Conservation (phyloP, 306 rosid genomes). For the Amphicarpaea edgeworthii region DNA sequence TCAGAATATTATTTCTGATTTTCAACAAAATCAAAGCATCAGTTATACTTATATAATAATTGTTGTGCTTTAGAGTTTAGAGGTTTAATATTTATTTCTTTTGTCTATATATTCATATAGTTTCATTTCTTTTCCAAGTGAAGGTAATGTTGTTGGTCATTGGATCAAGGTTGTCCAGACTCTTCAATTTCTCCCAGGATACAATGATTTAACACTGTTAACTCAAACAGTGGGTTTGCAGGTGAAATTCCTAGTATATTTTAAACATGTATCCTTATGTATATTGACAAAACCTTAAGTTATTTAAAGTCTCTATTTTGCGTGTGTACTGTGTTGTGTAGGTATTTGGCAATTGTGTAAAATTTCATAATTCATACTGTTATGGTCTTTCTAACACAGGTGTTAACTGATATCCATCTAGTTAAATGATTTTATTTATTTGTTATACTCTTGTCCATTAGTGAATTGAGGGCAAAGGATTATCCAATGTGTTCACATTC, state of each 20-base stretch:
- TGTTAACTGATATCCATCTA: not conserved
- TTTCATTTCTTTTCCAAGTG: conserved; percentile 49
- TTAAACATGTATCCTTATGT: conserved; percentile 30
- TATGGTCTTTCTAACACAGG: not conserved
- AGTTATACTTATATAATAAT: conserved; percentile 26
- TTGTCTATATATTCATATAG: conserved; percentile 27
- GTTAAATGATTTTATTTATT: not conserved
- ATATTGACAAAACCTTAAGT: conserved; percentile 31
- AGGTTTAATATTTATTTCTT: conserved; percentile 26
- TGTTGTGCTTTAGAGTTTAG: conserved; percentile 29
- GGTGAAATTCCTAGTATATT: conserved; percentile 60
- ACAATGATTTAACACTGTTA: conserved; percentile 74
- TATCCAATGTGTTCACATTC: conserved; percentile 19
- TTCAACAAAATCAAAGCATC: conserved; percentile 31
- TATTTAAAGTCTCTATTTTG: not conserved
- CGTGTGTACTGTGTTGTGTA: not conserved
- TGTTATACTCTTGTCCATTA: no score
- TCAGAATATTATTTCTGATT: no score
- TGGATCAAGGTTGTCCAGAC: conserved; percentile 85
- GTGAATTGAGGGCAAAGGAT: conserved; percentile 10
- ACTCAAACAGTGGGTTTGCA: conserved; percentile 90
- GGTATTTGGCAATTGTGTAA: not conserved
- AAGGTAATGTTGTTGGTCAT: conserved; percentile 78
- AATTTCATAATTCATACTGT: conserved; percentile 38
- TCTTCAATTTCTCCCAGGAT: conserved; percentile 77